phyloP scores from a whole-genome alignment of 306 rosid species.

The Vachellia collinsii region DNA sequence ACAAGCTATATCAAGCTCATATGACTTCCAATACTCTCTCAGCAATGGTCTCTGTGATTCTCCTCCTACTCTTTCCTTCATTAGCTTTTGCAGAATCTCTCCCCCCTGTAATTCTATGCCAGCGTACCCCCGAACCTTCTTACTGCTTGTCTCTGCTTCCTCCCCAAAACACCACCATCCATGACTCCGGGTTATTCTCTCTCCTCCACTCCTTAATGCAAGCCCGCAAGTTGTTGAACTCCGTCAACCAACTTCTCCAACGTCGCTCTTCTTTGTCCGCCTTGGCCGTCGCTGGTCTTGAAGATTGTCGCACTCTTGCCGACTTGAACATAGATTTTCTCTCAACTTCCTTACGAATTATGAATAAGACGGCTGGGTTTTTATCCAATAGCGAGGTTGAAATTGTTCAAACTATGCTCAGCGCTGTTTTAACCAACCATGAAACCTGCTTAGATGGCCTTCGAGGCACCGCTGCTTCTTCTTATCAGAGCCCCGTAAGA shows the following conservation, averaged over 20 bases:
- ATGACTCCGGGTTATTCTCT: conserved; percentile 56
- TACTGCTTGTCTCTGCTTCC: conserved; percentile 66
- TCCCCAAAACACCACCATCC: conserved; percentile 48
- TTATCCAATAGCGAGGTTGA: conserved; percentile 52
- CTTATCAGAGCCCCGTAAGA: conserved; percentile 49
- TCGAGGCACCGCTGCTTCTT: conserved; percentile 51
- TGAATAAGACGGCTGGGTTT: conserved; percentile 31
- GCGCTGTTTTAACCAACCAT: conserved; percentile 74
- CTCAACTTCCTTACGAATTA: conserved; percentile 41
- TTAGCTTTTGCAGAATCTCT: conserved; percentile 34
- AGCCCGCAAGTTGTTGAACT: conserved; percentile 47
- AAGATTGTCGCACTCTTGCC: conserved; percentile 62
- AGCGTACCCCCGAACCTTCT: conserved; percentile 64
- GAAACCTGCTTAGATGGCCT: conserved; percentile 81
- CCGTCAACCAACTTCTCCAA: conserved; percentile 49
- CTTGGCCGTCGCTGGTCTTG: conserved; percentile 54
- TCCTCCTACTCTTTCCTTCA: conserved; percentile 10
- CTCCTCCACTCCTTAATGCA: conserved; percentile 57
- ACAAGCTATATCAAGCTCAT: neutral
- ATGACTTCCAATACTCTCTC: neutral
- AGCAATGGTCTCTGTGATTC: conserved; percentile 33
- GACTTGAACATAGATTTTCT: conserved; percentile 68
- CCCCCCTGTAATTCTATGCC: conserved; percentile 50
- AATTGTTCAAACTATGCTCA: conserved; percentile 60
- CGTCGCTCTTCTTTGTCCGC: conserved; percentile 39